Base-by-base conservation (phyloP, 768 basidiomycete genomes). In the Cystobasidium onofrii region DNA sequence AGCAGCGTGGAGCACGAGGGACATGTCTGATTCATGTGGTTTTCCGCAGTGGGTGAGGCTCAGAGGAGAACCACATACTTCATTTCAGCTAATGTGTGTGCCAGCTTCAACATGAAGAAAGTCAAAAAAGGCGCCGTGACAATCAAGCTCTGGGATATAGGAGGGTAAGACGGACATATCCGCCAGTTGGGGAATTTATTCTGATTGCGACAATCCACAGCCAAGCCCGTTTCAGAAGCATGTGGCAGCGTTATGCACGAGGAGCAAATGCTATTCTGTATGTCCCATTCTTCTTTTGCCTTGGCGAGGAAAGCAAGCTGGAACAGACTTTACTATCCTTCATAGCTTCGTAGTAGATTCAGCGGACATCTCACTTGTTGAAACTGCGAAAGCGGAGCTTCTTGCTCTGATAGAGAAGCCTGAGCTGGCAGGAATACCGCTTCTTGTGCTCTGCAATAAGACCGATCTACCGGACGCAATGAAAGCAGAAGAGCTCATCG, bases 401-500 rank as follows among this genome's bases (percentile, higher is more conserved):
- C 64, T 31, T 2, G 61, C 75, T 1, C 43, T 75, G 3, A 46
- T 75, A 23, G 75, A 75, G n/a, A 46, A 54, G 31, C 64, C 70
- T 1, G 75, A 73, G 39, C 61, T 75, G 7, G 25, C 70, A 2
- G 72, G 74, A 15, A 67, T 75, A 29, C 75, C 75, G 25, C 23
- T 67, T 1, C 62, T 75, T 20, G 74, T 75, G 15, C 70, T 75
- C 4, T 75, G 75, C 50, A 75, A 75, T 54, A 75, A 75, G 73
- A 65, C n/a, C 44, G 75, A 75, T 66, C 60, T 75, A 61, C 61
- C 61, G 6, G 64, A 50, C 33, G 63, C 73, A 1, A 63, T 75
- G n/a, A 73, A 67, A 39, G 72, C 65, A 1, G 55, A 63, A 25
- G 62, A 75, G 46, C 17, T 75, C 34, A 66, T 75, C 20, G 75